Base-by-base conservation (phyloP, 2,329 filamentous ascomycete genomes). In the Colletotrichum destructivum region DNA sequence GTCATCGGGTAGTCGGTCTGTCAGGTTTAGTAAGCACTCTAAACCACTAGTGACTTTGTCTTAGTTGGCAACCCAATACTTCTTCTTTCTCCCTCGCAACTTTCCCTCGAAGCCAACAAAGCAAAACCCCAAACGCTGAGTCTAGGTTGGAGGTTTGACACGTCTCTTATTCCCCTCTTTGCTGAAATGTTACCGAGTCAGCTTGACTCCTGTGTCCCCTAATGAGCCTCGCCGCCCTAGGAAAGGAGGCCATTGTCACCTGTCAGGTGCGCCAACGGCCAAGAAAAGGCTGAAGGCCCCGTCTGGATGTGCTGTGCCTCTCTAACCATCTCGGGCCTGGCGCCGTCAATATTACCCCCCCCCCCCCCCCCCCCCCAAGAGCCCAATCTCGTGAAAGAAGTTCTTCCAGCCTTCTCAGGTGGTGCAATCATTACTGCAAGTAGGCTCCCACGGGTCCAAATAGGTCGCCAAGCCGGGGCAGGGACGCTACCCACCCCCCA, bases 271-370 rank as follows among this genome's bases (percentile, higher is more conserved):
- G n/a, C 59, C 46, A 8, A 51, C 21, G 38, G 64, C 64, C 56
- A 67, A 61, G 47, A 49, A 23, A 61, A 61, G 8, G 64, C 55
- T 66, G 55, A 46, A 55, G 64, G n/a, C n/a, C 2, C 46, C 38
- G 26, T 42, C 13, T 46, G 35, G 31, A 42, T n/a, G 40, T 57
- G 63, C 9, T 57, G 57, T 61, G 40, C 44, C 56, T 26, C 56
- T 23, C 68, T 67, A 57, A 62, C 56, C 68, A 40, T 38, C 63
- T 62, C 42, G 56, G 63, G 59, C 42, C 52, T 71, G 68, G 51
- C 68, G 35, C 44, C 40, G 40, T 35, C 31, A 35, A n/a, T 38
- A 5, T 31, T 16, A 26, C 16, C 62, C 35, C 63, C 26, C 23
- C 23, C 16, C 62, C 35, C 63, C 26, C 23, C 23, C 26, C 4